Evolutionary conservation across 345 rosid species (phyloP).

Genomic region (Hirschfeldia incana): DNA sequence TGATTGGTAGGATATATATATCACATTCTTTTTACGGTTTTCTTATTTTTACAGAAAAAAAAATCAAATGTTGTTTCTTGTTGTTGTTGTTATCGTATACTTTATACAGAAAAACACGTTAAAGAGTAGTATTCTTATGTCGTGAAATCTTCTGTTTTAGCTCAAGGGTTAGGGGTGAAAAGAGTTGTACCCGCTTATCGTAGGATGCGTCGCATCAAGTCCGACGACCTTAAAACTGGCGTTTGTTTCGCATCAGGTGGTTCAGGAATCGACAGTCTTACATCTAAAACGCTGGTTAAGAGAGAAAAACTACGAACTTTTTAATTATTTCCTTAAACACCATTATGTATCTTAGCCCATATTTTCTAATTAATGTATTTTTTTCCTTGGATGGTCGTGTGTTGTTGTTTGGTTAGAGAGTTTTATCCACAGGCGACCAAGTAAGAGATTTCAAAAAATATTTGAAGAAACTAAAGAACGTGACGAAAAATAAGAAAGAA

Average conservation of each 20-base stretch:
- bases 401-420: constrained; percentile 43
- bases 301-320: neutral
- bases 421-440: constrained; percentile 49
- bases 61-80: neutral
- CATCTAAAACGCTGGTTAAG: constrained; percentile 30
- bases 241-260: constrained; percentile 46
- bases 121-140: neutral
- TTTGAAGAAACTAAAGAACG: constrained; percentile 36
- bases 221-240: constrained; percentile 36
- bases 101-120: neutral
- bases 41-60: neutral
- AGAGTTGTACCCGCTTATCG: constrained; percentile 29
- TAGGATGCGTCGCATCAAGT: neutral
- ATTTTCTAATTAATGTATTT: neutral
- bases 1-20: constrained; percentile 41
- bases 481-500: constrained; percentile 42
- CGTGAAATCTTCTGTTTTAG: constrained; percentile 8
- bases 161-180: constrained; percentile 33
- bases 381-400: neutral
- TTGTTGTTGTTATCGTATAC: neutral
- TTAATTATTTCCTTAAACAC: neutral
- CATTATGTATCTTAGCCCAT: neutral
- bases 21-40: neutral
- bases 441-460: constrained; percentile 48
- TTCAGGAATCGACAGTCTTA: constrained; percentile 37